These are phyloP conservation scores for Asterophora lycoperdoides DNA, from an alignment of 768 basidiomycete species.

Conservation along the genomic window DNA sequence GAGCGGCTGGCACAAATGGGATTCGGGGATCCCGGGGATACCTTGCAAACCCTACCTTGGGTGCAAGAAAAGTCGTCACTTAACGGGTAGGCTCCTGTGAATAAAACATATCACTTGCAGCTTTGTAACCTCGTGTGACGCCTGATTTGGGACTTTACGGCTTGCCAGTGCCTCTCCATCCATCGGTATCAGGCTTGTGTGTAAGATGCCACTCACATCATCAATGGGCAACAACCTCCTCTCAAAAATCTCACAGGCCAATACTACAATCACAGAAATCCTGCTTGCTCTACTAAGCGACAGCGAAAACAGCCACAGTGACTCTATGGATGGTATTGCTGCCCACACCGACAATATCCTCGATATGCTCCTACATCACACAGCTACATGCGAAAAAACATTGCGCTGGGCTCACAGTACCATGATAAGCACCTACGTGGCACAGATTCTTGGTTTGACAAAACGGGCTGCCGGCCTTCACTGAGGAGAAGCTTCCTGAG, in stretches of 20 bases:
- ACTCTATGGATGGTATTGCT: neutral
- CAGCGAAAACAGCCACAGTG: neutral
- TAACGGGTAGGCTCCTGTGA: too few species aligned
- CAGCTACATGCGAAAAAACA: neutral
- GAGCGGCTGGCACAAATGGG: too few species aligned
- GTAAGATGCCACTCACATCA: too few species aligned
- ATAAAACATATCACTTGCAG: too few species aligned
- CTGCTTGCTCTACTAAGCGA: neutral
- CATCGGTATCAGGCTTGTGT: too few species aligned
- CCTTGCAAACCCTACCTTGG: too few species aligned
- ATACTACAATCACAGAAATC: neutral
- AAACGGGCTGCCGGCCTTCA: neutral
- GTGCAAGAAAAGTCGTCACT: too few species aligned
- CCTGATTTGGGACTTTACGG: too few species aligned
- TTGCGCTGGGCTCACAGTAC: neutral
- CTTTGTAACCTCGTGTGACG: too few species aligned
- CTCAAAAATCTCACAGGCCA: neutral
- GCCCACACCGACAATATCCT: neutral
- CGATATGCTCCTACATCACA: neutral
- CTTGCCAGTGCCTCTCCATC: too few species aligned
- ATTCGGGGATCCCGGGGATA: too few species aligned
- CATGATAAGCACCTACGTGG: neutral
- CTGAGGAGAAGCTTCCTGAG: neutral
- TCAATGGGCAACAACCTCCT: too few species aligned
- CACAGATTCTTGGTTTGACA: neutral